Evolutionary conservation across 306 rosid species (phyloP), one percentile per base, ranked within the genome.

Genomic region (Begonia peltatifolia): DNA sequence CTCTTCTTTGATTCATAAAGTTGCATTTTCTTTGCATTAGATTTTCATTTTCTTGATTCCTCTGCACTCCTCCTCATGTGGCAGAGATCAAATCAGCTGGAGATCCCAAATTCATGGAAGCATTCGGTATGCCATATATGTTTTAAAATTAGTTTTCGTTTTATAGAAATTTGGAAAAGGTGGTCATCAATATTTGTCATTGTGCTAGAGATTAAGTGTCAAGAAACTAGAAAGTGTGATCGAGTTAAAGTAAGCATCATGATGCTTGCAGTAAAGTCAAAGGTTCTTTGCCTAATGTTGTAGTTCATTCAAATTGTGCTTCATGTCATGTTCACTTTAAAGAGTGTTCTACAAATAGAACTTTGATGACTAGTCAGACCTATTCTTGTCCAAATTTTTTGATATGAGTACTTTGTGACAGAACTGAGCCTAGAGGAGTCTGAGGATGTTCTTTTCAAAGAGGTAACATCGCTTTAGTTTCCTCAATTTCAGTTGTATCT

Each of bases 381-480:
- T 30, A 30, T 30, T 5, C 38, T 30, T 30, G 38, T 30, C 38
- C 38, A 30, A 5, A 30, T 30, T 9, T 65, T 44, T 15, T 23
- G 41, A 44, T 65, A 36, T 49, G 20, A 50, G 52, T 57, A 25
- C 70, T 63, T 65, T 57, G 50, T 71, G 67, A 69, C 81, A 90
- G 97, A 90, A 58, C 58, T 90, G 72, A 90, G 97, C 66, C 79
- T 87, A 4, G 97, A 90, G 77, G 97, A 90, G 69, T 82, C 95
- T 38, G 97, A 90, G 58, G 97, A 90, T 69, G 94, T 90, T 82
- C 97, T 90, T 67, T 90, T 90, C 75, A 90, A 90, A 56, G 67
- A 66, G 55, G 55, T 69, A 58, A 43, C 61, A 43, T 61, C 56
- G 47, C 50, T 53, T 55, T 44, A 38, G 41, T 67, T 50, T 12